phyloP scores from a whole-genome alignment of 208 protist genomes.

The Porcisia hertigi region DNA sequence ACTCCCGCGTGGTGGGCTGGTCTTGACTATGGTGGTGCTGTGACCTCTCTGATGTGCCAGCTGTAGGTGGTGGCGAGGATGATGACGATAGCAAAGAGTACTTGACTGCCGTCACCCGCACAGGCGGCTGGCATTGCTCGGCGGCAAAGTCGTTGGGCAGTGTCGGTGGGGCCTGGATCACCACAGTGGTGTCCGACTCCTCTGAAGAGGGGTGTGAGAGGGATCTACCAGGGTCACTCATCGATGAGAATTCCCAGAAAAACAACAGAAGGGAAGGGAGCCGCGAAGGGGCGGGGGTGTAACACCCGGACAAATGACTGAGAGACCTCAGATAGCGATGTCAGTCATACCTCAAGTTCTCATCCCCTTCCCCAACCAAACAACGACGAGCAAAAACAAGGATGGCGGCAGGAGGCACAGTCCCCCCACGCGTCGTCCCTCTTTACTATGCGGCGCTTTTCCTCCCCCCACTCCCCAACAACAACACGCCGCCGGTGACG shows the following conservation, averaged over 20 bases:
- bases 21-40: background rate
- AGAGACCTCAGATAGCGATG: background rate
- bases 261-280: background rate
- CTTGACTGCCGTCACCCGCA: background rate
- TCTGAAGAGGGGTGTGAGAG: background rate
- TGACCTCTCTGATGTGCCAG: background rate
- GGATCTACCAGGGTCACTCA: background rate
- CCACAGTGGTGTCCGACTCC: background rate
- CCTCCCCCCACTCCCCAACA: no score
- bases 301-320: background rate
- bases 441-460: background rate
- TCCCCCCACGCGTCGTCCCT: background rate
- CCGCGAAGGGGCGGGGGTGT: no score
- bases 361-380: background rate
- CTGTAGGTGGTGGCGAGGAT: background rate
- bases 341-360: background rate
- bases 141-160: background rate
- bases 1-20: background rate
- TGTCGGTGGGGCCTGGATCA: background rate
- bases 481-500: background rate
- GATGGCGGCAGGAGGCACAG: background rate
- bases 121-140: background rate
- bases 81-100: background rate
- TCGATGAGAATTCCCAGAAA: background rate
- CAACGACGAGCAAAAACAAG: background rate